Percentiles rank a stretch among this genome's conserved stretches.
Evolutionary conservation across 371 early-diverging fungal genomes (phyloP).

Genomic region (Mucor circinelloides): DNA sequence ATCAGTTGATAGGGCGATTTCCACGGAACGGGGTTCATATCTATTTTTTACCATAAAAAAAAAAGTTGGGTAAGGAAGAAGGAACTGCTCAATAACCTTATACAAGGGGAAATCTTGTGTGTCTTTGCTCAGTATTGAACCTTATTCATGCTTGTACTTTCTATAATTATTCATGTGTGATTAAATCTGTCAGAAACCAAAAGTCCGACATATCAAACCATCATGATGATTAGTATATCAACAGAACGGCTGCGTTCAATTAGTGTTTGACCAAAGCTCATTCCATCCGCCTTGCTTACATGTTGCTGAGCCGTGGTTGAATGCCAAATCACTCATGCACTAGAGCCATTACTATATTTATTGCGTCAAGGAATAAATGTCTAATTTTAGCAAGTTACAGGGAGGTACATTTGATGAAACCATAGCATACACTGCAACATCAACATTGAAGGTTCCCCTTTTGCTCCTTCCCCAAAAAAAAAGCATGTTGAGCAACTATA

Average conservation of each 20-base stretch:
- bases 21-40: conserved; percentile 6
- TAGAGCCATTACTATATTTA: too few species aligned
- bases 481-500: too few species aligned
- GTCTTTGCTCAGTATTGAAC: neutral
- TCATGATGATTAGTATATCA: neutral
- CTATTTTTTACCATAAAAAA: neutral
- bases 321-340: too few species aligned
- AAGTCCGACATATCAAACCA: neutral
- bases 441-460: too few species aligned
- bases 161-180: neutral
- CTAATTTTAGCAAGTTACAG: too few species aligned
- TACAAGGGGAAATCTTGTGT: neutral
- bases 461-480: too few species aligned
- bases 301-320: too few species aligned
- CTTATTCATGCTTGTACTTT: neutral
- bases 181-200: neutral
- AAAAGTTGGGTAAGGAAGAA: neutral
- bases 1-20: neutral
- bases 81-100: neutral
- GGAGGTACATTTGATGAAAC: too few species aligned
- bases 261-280: neutral
- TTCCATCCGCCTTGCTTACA: neutral
- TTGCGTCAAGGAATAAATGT: too few species aligned
- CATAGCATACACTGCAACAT: too few species aligned
- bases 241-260: neutral